Evolutionary conservation across 352 stramenopile species (phyloP).

Genomic region (Phytophthora aleatoria): DNA sequence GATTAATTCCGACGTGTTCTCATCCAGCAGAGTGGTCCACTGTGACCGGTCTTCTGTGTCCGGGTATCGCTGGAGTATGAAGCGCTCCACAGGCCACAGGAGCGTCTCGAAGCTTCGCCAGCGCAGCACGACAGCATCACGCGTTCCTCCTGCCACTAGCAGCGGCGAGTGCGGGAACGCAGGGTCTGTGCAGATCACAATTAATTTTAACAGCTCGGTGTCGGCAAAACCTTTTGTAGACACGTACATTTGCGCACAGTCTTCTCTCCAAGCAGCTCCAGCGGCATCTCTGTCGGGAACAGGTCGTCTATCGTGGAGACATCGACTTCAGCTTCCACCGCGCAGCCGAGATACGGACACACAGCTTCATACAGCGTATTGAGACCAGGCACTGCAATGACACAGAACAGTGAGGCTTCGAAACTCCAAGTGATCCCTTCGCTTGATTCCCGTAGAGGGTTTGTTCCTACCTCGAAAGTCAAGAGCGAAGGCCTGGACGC

Average conservation of each 20-base stretch:
- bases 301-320: constrained; percentile 8
- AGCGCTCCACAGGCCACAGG: constrained; percentile 48
- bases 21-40: constrained; percentile 49
- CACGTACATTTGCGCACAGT: constrained; percentile 34
- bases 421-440: constrained; percentile 10
- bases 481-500: constrained; percentile 18
- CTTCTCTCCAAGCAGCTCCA: constrained; percentile 29
- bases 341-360: constrained; percentile 21
- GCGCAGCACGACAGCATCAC: constrained; percentile 45
- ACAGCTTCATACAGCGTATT: constrained; percentile 14
- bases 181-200: constrained; percentile 33
- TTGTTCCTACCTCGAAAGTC: constrained; percentile 25
- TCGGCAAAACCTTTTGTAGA: not conserved
- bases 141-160: constrained; percentile 43
- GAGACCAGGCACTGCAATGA: constrained; percentile 13
- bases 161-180: constrained; percentile 51
- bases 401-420: constrained; percentile 8
- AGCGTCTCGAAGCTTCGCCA: constrained; percentile 54
- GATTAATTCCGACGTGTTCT: constrained; percentile 40
- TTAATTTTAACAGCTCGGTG: not conserved
- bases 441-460: not conserved
- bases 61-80: constrained; percentile 54
- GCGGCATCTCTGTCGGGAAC: constrained; percentile 37
- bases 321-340: not conserved
- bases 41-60: constrained; percentile 30